These are phyloP conservation scores for Moesziomyces sp. DNA, from an alignment of 1,284 basidiomycete genomes.

Conservation along the genomic window DNA sequence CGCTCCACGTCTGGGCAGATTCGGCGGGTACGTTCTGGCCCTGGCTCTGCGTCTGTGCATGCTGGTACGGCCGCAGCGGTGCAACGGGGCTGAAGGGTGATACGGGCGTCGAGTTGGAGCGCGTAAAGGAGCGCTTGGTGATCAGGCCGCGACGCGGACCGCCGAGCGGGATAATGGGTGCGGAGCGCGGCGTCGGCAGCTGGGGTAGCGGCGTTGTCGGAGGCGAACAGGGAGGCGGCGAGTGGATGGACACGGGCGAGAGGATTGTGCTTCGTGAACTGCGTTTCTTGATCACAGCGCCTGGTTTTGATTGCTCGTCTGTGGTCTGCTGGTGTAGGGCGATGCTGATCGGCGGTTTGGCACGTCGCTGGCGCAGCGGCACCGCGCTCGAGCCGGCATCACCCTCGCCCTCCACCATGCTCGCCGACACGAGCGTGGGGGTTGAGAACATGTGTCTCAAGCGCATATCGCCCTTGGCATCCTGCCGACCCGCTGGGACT, in stretches of 20 bases:
- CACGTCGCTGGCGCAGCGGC: conserved; percentile 23
- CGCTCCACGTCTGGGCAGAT: neutral
- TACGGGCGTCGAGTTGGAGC: conserved; percentile 17
- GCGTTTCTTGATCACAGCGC: neutral
- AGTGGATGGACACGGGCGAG: conserved; percentile 7
- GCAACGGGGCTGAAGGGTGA: conserved; percentile 3
- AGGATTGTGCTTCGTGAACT: conserved; percentile 1
- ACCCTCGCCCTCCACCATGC: neutral
- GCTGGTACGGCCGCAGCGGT: neutral
- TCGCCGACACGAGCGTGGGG: neutral
- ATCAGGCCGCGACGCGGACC: neutral
- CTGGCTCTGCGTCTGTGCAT: conserved; percentile 8
- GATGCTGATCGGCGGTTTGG: conserved; percentile 32
- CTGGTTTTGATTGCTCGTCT: neutral
- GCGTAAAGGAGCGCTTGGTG: conserved; percentile 9
- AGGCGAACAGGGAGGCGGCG: conserved; percentile 31
- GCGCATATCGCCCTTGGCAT: neutral
- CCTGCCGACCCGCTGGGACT: neutral
- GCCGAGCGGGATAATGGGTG: conserved; percentile 1
- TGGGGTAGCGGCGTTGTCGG: conserved; percentile 22
- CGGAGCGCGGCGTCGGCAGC: conserved; percentile 12
- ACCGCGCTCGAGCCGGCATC: neutral
- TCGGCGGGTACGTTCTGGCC: conserved; percentile 1
- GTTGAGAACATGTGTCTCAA: conserved; percentile 25
- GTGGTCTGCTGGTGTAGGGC: neutral